Percentiles rank a stretch among this genome's conserved stretches.
phyloP scores from a whole-genome alignment of 129 eudicot genomes.

The Flaveria bidentis region DNA sequence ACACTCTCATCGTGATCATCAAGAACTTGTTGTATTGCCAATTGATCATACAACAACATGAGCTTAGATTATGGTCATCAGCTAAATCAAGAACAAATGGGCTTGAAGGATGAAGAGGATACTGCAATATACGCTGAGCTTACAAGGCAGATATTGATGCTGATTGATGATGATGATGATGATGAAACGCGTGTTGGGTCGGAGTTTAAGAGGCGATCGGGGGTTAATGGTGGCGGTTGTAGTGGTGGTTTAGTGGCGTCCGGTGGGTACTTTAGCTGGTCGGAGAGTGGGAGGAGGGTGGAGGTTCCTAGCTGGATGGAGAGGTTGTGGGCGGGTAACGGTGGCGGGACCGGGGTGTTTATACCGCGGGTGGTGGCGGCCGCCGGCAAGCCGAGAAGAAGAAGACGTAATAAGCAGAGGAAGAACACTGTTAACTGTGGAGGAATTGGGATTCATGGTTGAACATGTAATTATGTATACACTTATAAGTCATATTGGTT shows the following conservation, averaged over 20 bases:
- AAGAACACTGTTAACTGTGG: neutral
- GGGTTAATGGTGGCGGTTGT: neutral
- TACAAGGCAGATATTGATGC: constrained; percentile 47
- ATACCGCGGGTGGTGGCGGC: constrained; percentile 47
- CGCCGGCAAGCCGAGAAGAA: constrained; percentile 3
- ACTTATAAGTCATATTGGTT: neutral
- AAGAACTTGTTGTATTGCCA: too few relatives aligned
- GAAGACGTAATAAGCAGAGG: constrained; percentile 1
- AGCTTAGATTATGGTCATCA: neutral
- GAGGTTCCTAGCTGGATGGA: constrained; percentile 52
- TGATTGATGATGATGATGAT: constrained; percentile 40
- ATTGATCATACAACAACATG: neutral
- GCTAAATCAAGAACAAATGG: constrained; percentile 15
- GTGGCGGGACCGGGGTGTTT: constrained; percentile 72
- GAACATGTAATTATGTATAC: neutral
- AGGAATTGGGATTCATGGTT: constrained; percentile 8
- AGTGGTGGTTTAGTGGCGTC: neutral
- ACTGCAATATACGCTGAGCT: constrained; percentile 50
- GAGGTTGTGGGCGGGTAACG: constrained; percentile 52
- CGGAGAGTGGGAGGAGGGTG: constrained; percentile 25
- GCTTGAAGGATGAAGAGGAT: constrained; percentile 27
- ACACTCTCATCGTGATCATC: neutral
- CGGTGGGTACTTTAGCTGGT: constrained; percentile 55
- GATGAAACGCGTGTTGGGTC: constrained; percentile 10
- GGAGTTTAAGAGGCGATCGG: constrained; percentile 13